Percentiles rank a stretch among this genome's conserved stretches.
These are phyloP conservation scores for Nicotiana undulata DNA, from an alignment of 257 asterid genomes.

Conservation along the genomic window DNA sequence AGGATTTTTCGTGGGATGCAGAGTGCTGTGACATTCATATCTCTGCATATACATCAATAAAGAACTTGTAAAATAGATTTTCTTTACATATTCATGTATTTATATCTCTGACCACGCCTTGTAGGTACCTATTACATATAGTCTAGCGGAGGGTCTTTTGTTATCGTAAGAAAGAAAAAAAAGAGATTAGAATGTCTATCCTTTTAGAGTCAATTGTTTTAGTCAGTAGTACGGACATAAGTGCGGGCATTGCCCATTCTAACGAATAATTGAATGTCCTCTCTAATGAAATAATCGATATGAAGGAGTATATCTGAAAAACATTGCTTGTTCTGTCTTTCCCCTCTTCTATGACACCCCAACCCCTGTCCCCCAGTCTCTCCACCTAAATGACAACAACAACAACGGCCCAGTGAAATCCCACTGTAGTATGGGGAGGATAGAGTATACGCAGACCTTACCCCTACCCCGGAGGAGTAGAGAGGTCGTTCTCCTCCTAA, in stretches of 20 bases:
- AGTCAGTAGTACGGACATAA: not conserved
- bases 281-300: not conserved
- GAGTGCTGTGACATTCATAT: constrained; percentile 54
- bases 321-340: not conserved
- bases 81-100: constrained; percentile 1
- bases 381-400: not conserved
- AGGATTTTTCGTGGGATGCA: constrained; percentile 71
- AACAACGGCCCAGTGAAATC: too few relatives aligned
- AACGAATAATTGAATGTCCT: not conserved
- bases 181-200: not conserved
- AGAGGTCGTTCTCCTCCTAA: not conserved
- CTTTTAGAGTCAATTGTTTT: not conserved
- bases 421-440: too few relatives aligned
- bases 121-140: not conserved
- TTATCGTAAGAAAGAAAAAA: not conserved
- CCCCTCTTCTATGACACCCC: not conserved
- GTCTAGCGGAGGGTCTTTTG: not conserved
- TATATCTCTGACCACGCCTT: not conserved
- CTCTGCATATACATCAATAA: constrained; percentile 47
- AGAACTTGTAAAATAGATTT: constrained; percentile 20
- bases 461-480: too few relatives aligned
- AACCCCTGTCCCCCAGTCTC: not conserved
- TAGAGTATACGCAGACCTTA: too few relatives aligned
- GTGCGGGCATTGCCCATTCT: not conserved
- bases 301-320: not conserved